Evolutionary conservation across 2,329 filamentous ascomycete genomes (phyloP), one percentile per base, ranked within the genome.

Genomic region (Talaromyces atroroseus): DNA sequence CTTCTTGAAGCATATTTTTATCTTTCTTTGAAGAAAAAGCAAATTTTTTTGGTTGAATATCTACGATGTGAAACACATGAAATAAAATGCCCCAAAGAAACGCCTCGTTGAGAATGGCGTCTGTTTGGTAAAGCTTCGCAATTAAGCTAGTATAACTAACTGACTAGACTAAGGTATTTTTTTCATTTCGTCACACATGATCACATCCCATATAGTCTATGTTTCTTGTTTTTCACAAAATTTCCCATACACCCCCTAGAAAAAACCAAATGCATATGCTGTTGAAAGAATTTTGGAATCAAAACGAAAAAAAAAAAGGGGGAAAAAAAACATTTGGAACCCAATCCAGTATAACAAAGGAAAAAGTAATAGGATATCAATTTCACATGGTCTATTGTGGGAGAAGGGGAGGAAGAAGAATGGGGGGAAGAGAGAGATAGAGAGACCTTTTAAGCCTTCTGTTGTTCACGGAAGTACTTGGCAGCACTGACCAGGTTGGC

Each of bases 401-500:
- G 40, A 23, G 8, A 20, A 54, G 32, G 18, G 23, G 44, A 29
- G 32, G 34, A 38, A 42, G 58, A 57, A 62, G 60, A 58, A 62
- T 53, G 53, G 52, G 61, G 61, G 58, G 53, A 54, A 55, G 21
- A 58, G 55, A 60, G 54, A 40, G 26, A 29, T 7, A 29, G 57
- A 54, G 56, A 56, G 44, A 44, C 44, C 46, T 46, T 23, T 50
- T 54, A 58, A 74, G 84, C 74, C 56, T 58, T 58, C 79, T 95
- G 88, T 84, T 96, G 91, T 77, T 87, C 78, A 75, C 94, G 92
- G 91, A 86, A 97, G 83, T 80, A 87, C 85, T 96, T 96, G 82
- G 94, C 92, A 58, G 94, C 94, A 75, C 92, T 92, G 78, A 99
- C 92, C 90, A 99, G 88, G 87, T 96, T 96, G 80, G 80, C 80